Percentiles rank a stretch among this genome's conserved stretches.
phyloP scores from a whole-genome alignment of 2,329 filamentous ascomycete genomes.

The Proliferodiscus dingleyae region DNA sequence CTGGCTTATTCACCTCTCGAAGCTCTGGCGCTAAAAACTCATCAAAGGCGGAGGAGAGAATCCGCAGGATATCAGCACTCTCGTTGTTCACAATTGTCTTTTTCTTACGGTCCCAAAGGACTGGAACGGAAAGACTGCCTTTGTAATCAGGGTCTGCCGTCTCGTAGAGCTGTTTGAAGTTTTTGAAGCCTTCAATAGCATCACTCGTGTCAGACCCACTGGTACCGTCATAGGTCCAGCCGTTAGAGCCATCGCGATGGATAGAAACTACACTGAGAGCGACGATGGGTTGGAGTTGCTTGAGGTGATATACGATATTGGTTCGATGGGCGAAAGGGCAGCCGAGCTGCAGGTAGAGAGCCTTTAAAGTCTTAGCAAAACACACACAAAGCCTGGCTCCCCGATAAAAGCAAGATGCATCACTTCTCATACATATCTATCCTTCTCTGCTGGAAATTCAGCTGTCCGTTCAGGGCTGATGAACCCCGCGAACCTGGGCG shows the following conservation, averaged over 20 bases:
- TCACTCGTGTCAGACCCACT: not conserved
- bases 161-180: slow-evolving; percentile 61
- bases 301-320: slow-evolving; percentile 79
- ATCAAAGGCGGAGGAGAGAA: slow-evolving; percentile 57
- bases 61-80: slow-evolving; percentile 72
- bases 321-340: slow-evolving; percentile 74
- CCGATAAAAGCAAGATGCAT: not conserved
- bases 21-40: not conserved
- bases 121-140: slow-evolving; percentile 63
- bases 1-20: not conserved
- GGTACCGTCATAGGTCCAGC: not conserved
- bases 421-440: not conserved
- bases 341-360: slow-evolving; percentile 2
- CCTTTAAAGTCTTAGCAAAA: too few relatives aligned
- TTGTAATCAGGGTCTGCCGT: slow-evolving; percentile 56
- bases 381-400: too few relatives aligned
- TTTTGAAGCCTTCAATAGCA: slow-evolving; percentile 43
- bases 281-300: slow-evolving; percentile 79
- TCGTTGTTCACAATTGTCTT: slow-evolving; percentile 72
- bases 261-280: slow-evolving; percentile 35
- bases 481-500: not conserved
- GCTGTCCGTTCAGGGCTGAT: not conserved
- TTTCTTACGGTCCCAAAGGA: slow-evolving; percentile 57
- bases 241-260: not conserved
- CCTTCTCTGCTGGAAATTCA: not conserved